These are phyloP conservation scores for Colletotrichum plurivorum DNA, from an alignment of 2,329 filamentous ascomycete genomes.

Conservation along the genomic window DNA sequence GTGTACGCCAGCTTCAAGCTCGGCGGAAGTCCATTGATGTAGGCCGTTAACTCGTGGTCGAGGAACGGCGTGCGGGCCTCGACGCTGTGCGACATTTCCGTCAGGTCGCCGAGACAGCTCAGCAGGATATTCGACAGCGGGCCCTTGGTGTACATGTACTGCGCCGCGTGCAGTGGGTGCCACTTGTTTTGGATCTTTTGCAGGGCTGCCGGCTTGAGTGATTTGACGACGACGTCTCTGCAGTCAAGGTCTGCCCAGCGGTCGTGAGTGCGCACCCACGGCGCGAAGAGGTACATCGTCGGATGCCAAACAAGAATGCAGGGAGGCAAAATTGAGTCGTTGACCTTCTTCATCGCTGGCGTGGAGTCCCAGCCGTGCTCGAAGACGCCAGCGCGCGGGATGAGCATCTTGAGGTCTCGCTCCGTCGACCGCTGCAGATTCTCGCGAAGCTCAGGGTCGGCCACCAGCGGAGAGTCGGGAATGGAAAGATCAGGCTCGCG, in stretches of 20 bases:
- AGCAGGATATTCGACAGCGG: constrained; percentile 47
- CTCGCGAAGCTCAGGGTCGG: not conserved
- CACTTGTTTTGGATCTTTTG: constrained; percentile 45
- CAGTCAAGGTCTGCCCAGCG: not conserved
- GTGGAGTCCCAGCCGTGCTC: constrained; percentile 26
- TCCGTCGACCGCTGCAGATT: constrained; percentile 14
- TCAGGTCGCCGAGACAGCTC: constrained; percentile 48
- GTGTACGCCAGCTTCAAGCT: constrained; percentile 26
- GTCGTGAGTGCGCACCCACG: not conserved
- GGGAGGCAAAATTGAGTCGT: not conserved
- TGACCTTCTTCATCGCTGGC: not conserved
- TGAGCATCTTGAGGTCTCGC: constrained; percentile 10
- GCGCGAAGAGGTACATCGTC: not conserved
- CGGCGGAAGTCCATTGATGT: constrained; percentile 42
- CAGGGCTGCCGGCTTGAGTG: constrained; percentile 27
- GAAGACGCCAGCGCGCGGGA: constrained; percentile 8
- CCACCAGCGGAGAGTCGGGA: constrained; percentile 41
- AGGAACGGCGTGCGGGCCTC: constrained; percentile 53
- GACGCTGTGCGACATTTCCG: constrained; percentile 54
- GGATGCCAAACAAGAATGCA: constrained; percentile 24
- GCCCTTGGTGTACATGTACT: constrained; percentile 46
- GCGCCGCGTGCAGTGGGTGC: constrained; percentile 47
- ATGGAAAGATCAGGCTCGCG: constrained; percentile 60
- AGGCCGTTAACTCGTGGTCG: constrained; percentile 49
- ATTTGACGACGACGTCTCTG: constrained; percentile 11